Percentiles rank a stretch among this genome's conserved stretches.
Evolutionary conservation across 306 rosid genomes (phyloP).

Genomic region (Ormosia semicastrata): DNA sequence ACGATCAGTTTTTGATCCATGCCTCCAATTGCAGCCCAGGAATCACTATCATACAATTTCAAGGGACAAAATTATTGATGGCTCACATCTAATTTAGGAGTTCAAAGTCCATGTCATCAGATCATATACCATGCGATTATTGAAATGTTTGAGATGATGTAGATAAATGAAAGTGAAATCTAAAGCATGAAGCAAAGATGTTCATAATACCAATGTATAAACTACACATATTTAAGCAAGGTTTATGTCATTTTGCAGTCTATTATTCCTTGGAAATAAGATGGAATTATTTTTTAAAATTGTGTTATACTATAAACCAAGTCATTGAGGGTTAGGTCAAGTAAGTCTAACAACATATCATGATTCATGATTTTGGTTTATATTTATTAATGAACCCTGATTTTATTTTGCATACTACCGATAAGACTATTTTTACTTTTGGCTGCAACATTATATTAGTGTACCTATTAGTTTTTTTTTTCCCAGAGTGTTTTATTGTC

Average conservation of each 20-base stretch:
- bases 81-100: neutral
- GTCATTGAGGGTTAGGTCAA: neutral
- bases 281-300: neutral
- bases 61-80: slow-evolving; percentile 9
- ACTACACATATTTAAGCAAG: neutral
- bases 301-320: neutral
- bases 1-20: slow-evolving; percentile 72
- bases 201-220: slow-evolving; percentile 1
- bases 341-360: neutral
- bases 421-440: neutral
- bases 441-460: neutral
- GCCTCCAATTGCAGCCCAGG: slow-evolving; percentile 85
- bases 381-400: neutral
- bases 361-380: neutral
- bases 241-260: neutral
- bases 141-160: neutral
- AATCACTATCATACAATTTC: slow-evolving; percentile 45
- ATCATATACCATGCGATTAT: neutral
- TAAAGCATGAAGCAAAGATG: neutral
- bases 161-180: neutral
- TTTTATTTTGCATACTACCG: neutral
- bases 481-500: neutral
- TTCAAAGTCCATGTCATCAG: neutral
- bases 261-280: neutral
- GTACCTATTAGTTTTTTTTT: neutral